Base-by-base conservation (phyloP, 768 basidiomycete species). In the Phanerodontia chrysosporium region DNA sequence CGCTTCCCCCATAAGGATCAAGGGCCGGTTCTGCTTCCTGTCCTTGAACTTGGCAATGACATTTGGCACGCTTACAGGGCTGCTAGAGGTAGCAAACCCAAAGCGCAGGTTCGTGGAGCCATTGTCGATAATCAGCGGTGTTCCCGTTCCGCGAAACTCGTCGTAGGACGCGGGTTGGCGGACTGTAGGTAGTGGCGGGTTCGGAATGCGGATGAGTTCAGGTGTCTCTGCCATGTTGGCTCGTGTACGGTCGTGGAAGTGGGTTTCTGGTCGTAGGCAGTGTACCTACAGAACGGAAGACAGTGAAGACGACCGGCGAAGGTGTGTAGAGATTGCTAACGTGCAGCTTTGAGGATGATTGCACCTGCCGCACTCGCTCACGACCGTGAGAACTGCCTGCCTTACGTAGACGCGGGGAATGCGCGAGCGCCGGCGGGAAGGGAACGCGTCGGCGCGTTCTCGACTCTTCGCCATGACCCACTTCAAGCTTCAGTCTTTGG, bases 21-120 rank as follows among this genome's bases (percentile, higher is more conserved):
- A 75, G 0, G 86, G 88, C 60, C 82, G 86, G 70, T 92, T 93
- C 14, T 80, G 84, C 70, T 86, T 89, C 65, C 95, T 83, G 65
- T 98, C 97, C 71, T 92, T 92, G 75, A 91, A 98, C 68, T 89
- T 89, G 53, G 94, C 82, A 18, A 95, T 78, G 45, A 87, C 81
- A 65, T 94, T 95, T 1, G 83, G 76, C 32, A 83, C 83, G 16
- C 79, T 74, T 36, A 80, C 83, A 0, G 92, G 92, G 0, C 69
- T 69, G 2, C 72, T 42, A 2, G 81, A 82, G 3, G 81, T 83
- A 25, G 86, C 83, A 72, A 93, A 96, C 14, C 93, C 94, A 73
- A 89, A 96, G 52, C 92, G 83, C 42, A 95, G 76, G 51, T 75
- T 82, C 29, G 87, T 90, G 7, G 94, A 84, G 60, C 95, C 94